Evolutionary conservation across 2,329 filamentous ascomycete species (phyloP).

Genomic region (Decorospora gaudefroyi): DNA sequence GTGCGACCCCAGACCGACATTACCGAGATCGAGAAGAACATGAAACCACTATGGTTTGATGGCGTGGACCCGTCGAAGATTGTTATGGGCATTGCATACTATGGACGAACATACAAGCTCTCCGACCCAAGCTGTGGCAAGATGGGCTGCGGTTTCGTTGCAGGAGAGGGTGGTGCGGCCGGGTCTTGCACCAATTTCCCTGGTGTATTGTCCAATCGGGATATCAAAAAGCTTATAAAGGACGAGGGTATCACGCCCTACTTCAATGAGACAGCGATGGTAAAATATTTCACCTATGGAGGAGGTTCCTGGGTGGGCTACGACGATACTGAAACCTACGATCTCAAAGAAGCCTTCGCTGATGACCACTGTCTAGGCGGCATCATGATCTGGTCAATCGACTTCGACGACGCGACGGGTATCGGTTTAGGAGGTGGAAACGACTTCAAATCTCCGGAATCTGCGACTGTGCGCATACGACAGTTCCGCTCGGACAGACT

Average conservation of each 20-base stretch:
- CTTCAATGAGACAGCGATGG: constrained; percentile 31
- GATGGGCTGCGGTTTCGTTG: constrained; percentile 46
- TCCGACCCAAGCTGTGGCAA: constrained; percentile 17
- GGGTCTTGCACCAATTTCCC: constrained; percentile 28
- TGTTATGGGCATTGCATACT: constrained; percentile 53
- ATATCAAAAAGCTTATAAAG: constrained; percentile 43
- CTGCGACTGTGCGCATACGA: constrained; percentile 11
- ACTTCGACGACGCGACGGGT: constrained; percentile 18
- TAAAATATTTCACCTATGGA: constrained; percentile 39
- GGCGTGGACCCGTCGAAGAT: constrained; percentile 50
- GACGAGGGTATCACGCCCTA: constrained; percentile 23
- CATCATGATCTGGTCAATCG: constrained; percentile 28
- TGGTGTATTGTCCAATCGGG: constrained; percentile 41
- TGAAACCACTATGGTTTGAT: constrained; percentile 50
- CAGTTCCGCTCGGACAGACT: constrained; percentile 4
- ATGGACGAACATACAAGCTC: constrained; percentile 47
- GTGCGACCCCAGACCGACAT: constrained; percentile 50
- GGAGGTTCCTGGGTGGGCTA: constrained; percentile 48
- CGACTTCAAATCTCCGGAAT: constrained; percentile 11
- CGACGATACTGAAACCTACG: constrained; percentile 46
- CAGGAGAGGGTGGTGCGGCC: constrained; percentile 7
- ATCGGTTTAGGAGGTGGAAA: constrained; percentile 16
- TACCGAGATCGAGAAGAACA: constrained; percentile 49
- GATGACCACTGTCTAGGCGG: constrained; percentile 30
- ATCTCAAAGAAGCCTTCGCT: constrained; percentile 55